These are phyloP conservation scores for Aegilops umbellulata DNA, from an alignment of 176 grass and related monocot genomes.

Conservation along the genomic window DNA sequence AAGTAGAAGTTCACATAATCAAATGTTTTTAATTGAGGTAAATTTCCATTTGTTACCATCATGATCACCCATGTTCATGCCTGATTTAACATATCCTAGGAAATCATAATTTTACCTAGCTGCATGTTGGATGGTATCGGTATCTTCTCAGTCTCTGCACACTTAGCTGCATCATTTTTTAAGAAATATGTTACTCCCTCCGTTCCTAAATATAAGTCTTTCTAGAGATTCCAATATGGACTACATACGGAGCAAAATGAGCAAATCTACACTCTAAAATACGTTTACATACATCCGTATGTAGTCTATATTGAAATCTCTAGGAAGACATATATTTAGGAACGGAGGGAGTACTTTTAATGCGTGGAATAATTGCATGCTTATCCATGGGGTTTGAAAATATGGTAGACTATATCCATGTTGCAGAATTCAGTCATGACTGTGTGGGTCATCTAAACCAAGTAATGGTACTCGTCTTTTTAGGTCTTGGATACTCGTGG, in stretches of 20 bases:
- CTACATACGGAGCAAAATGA: too few species aligned
- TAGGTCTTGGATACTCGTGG: conserved; percentile 95
- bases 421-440: not conserved
- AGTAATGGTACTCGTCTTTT: not conserved
- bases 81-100: not conserved
- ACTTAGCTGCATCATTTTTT: not conserved
- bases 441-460: not conserved
- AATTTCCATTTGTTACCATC: not conserved
- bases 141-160: not conserved
- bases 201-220: too few species aligned
- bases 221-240: too few species aligned
- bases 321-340: too few species aligned
- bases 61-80: not conserved
- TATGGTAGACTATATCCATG: not conserved
- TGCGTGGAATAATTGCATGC: not conserved
- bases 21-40: not conserved
- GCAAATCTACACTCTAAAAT: too few species aligned
- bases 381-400: not conserved
- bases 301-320: too few species aligned
- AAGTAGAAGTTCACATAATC: not conserved
- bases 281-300: too few species aligned
- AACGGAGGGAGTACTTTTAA: not conserved
- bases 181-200: too few species aligned
- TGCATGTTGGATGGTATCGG: not conserved
- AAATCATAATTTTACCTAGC: not conserved